Evolutionary conservation across 176 grass and related monocot genomes (phyloP), one percentile per base, ranked within the genome.

Genomic region (Aegilops sharonensis): DNA sequence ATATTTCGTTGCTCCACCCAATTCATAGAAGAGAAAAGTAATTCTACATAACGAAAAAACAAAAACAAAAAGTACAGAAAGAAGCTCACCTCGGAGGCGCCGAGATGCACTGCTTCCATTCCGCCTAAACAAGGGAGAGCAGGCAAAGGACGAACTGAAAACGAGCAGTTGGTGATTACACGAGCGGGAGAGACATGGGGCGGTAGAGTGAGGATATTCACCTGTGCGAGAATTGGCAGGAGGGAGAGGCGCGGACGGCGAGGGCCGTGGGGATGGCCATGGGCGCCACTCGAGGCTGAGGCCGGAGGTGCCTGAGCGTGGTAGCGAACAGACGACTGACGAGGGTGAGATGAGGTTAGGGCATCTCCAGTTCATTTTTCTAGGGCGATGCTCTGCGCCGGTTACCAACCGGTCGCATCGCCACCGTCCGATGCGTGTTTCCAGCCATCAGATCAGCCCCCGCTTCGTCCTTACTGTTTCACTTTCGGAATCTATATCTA

Each of bases 231-330:
- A 54, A 17, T 34, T 65, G 34, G 21, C 27, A 6, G 21, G 27
- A 60, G 27, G 93, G 40, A 18, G 47, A 40, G 59, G 84, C 72
- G 30, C 43, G 83, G 80, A 84, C 27, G 27, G 82, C 85, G 69
- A 92, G 63, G n/a, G 88, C 69, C 17, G 71, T 27, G 64, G 89
- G 85, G 85, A 88, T 68, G 76, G 88, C 74, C 83, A 92, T 78
- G 21, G 79, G 68, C 13, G 75, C 54, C 87, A 85, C 66, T 66
- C 78, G 69, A 78, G 83, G 68, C 77, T 39, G 64, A 72, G 76
- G 61, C 29, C 13, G 72, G 80, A 78, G 72, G 14, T 64, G 70
- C 2, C 23, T 30, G 48, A 71, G 50, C 8, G 32, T 11, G 35
- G 24, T 80, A 14, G 56, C 15, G 39, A 50, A 29, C 64, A 29